Evolutionary conservation across 2,329 filamentous ascomycete species (phyloP).

Genomic region (Xylariomycetidae sp.): DNA sequence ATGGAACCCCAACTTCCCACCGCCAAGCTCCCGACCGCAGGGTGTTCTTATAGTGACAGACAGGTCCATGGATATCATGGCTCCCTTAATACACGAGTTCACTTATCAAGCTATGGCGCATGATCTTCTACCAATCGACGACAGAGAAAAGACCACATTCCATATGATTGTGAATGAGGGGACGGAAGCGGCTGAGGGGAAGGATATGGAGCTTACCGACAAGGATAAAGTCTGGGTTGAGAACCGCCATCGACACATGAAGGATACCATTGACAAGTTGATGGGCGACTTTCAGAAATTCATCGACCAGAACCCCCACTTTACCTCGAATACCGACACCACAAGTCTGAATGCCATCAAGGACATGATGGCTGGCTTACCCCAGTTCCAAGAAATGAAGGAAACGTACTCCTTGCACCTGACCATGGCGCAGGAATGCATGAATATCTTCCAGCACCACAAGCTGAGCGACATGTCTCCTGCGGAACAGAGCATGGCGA

Average conservation of each 20-base stretch:
- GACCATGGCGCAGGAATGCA: constrained; percentile 95
- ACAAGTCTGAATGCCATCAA: constrained; percentile 86
- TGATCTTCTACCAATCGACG: constrained; percentile 82
- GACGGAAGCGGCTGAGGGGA: constrained; percentile 64
- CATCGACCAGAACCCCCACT: constrained; percentile 85
- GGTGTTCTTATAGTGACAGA: constrained; percentile 84
- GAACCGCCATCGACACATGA: constrained; percentile 95
- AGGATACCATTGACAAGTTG: constrained; percentile 90
- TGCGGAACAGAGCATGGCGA: constrained; percentile 85
- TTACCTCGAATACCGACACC: constrained; percentile 65
- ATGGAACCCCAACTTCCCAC: constrained; percentile 79
- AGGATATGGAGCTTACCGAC: constrained; percentile 87
- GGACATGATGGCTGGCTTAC: constrained; percentile 92
- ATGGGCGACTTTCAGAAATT: constrained; percentile 92
- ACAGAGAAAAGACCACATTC: constrained; percentile 84
- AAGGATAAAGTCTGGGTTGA: constrained; percentile 94
- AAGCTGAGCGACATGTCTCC: constrained; percentile 85
- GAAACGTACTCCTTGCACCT: constrained; percentile 91
- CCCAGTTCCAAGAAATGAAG: constrained; percentile 93
- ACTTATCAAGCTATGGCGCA: constrained; percentile 99
- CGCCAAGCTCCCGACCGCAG: constrained; percentile 70
- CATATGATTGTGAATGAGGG: constrained; percentile 76
- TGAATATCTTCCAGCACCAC: constrained; percentile 82
- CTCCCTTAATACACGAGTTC: constrained; percentile 89
- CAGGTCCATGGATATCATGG: constrained; percentile 85